Conservation (phyloP, 805 yeast species). For the Isabelozyma gotoi region DNA sequence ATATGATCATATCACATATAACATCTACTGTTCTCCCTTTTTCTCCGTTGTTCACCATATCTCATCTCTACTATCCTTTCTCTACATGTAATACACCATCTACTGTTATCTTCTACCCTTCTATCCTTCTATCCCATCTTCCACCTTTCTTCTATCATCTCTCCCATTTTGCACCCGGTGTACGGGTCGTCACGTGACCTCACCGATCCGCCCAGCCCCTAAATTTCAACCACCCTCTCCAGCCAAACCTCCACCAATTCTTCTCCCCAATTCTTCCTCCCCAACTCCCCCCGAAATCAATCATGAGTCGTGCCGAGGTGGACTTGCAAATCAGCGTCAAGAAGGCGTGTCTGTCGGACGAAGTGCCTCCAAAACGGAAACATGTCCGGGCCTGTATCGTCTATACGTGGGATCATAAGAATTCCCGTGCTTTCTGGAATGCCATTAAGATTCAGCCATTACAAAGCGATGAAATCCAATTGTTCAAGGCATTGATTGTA, state of each 20-base stretch:
- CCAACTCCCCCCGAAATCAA: neutral
- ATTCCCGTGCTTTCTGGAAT: conserved; percentile 82
- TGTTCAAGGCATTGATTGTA: conserved; percentile 81
- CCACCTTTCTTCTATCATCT: too few species aligned
- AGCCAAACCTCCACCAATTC: neutral
- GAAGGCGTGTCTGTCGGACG: conserved; percentile 85
- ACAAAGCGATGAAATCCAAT: conserved; percentile 76
- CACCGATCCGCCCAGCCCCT: neutral
- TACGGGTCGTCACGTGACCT: neutral
- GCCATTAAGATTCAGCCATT: conserved; percentile 76
- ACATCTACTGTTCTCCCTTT: too few species aligned
- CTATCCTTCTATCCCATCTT: too few species aligned
- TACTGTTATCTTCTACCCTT: too few species aligned
- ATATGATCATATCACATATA: too few species aligned
- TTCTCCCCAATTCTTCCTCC: neutral
- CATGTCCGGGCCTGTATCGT: conserved; percentile 96
- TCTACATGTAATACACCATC: too few species aligned
- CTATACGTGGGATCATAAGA: conserved; percentile 93
- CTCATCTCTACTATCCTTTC: too few species aligned
- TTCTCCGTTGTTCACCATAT: too few species aligned
- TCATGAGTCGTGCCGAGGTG: conserved; percentile 47
- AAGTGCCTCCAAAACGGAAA: conserved; percentile 90
- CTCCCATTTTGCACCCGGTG: too few species aligned
- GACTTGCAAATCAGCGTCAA: conserved; percentile 56
- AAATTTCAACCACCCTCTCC: neutral